Conservation (phyloP, 345 rosid genomes). For the Psidium friedrichsthalianum region DNA sequence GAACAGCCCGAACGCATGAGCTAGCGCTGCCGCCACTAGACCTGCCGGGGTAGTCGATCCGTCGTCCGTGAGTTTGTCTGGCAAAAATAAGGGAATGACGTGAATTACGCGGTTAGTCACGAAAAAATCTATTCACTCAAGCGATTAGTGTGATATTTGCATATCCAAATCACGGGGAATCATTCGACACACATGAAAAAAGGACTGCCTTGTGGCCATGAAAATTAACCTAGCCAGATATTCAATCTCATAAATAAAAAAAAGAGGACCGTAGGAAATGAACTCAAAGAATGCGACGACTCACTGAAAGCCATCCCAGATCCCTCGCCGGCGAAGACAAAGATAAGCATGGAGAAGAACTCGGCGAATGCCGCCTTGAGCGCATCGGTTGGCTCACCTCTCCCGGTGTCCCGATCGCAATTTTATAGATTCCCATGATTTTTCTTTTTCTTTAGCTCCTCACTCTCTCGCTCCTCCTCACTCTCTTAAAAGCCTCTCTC, state of each 20-base stretch:
- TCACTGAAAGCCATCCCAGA: conserved; percentile 83
- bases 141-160: neutral
- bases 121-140: neutral
- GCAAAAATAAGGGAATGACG: neutral
- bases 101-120: neutral
- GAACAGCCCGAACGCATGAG: conserved; percentile 65
- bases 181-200: neutral
- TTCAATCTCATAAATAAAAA: no score
- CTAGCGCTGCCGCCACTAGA: conserved; percentile 51
- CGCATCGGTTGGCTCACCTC: conserved; percentile 61
- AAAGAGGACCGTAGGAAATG: neutral
- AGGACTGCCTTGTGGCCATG: neutral
- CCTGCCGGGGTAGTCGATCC: conserved; percentile 46
- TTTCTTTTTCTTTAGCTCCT: neutral
- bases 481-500: neutral
- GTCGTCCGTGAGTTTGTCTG: conserved; percentile 18
- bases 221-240: neutral
- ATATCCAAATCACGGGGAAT: neutral
- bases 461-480: neutral
- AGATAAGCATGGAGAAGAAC: conserved; percentile 68
- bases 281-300: neutral
- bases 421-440: conserved; percentile 47
- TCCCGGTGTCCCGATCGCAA: conserved; percentile 46
- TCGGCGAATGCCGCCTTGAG: conserved; percentile 58
- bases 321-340: conserved; percentile 83